Conservation (phyloP, 139 green algal species). For the Micromonas commoda region DNA sequence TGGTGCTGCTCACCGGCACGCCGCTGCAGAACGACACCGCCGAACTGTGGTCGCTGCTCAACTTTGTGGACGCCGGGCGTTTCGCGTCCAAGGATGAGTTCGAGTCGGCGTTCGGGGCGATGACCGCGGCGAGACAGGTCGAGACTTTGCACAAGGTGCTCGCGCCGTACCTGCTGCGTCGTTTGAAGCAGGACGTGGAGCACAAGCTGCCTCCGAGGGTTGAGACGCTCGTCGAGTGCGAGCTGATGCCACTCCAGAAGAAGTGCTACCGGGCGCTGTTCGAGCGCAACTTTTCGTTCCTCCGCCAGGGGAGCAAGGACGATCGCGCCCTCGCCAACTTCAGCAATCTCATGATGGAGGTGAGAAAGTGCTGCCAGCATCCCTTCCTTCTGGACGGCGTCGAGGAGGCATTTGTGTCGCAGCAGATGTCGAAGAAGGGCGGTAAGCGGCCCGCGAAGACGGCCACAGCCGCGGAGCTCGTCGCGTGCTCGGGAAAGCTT, state of each 20-base stretch:
- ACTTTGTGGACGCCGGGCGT: conserved; percentile 93
- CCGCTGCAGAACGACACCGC: conserved; percentile 97
- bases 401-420: conserved; percentile 35
- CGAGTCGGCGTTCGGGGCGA: conserved; percentile 4
- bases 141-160: conserved; percentile 49
- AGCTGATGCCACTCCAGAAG: conserved; percentile 32
- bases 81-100: conserved; percentile 50
- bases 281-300: conserved; percentile 31
- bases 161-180: conserved; percentile 60
- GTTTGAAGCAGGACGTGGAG: conserved; percentile 62
- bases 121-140: conserved; percentile 20
- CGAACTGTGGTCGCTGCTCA: conserved; percentile 96
- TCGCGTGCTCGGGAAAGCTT: conserved; percentile 53
- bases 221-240: conserved; percentile 25
- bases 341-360: conserved; percentile 59
- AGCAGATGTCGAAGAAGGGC: background rate
- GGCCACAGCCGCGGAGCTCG: background rate
- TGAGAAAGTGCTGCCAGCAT: conserved; percentile 49
- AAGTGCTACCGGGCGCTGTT: conserved; percentile 35
- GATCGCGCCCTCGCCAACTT: conserved; percentile 38
- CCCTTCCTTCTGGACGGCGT: conserved; percentile 46
- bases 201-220: conserved; percentile 46
- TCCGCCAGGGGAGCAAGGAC: conserved; percentile 29
- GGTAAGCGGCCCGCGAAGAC: background rate
- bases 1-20: conserved; percentile 92